phyloP scores from a whole-genome alignment of 1,284 basidiomycete species.

The Marasmius sp. region DNA sequence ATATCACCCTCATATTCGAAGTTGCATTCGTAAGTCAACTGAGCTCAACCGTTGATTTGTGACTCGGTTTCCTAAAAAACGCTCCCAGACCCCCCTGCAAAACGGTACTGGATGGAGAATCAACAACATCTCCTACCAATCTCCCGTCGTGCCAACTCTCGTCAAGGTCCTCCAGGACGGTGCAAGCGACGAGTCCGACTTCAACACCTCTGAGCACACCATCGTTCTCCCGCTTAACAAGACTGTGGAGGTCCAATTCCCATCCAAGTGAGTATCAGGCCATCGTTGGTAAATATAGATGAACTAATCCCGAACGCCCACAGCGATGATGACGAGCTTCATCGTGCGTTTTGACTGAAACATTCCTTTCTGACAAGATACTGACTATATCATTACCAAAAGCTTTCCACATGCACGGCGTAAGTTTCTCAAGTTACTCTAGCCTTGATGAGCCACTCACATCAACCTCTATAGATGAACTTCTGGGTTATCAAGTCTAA shows the following conservation, averaged over 20 bases:
- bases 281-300: neutral
- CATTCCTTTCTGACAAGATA: constrained; percentile 19
- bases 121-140: constrained; percentile 27
- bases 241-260: constrained; percentile 18
- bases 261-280: constrained; percentile 3
- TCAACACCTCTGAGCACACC: constrained; percentile 28
- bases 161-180: constrained; percentile 24
- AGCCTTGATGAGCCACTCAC: neutral
- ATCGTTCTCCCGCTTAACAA: constrained; percentile 25
- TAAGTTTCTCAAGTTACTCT: neutral
- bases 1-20: neutral
- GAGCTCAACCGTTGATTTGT: too few species aligned
- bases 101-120: constrained; percentile 21
- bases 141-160: constrained; percentile 26
- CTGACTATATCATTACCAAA: constrained; percentile 3
- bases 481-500: constrained; percentile 29
- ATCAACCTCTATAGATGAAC: constrained; percentile 16
- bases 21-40: neutral
- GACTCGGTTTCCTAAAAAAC: neutral
- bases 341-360: neutral
- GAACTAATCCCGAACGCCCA: neutral
- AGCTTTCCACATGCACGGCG: constrained; percentile 23
- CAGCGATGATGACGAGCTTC: constrained; percentile 4
- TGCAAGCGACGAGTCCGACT: constrained; percentile 18
- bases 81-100: neutral